Conservation (phyloP, 768 basidiomycete genomes). For the Russula dissimulans region DNA sequence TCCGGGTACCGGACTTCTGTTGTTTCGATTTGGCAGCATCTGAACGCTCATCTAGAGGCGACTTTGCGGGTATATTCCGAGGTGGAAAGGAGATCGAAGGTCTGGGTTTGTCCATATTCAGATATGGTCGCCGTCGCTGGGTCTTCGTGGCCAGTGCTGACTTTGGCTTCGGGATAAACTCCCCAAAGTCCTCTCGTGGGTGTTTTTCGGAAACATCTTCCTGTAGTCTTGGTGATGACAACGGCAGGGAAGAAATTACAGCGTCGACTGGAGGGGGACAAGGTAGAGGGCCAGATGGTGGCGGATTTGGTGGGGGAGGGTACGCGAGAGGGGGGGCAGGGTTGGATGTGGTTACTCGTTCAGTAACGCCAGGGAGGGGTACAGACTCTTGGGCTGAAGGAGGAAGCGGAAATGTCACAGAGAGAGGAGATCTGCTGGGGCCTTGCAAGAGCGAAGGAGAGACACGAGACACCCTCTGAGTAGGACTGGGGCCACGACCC, state of each 20-base stretch:
- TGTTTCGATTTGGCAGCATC: neutral
- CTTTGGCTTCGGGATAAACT: neutral
- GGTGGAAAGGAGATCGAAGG: neutral
- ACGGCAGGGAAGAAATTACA: neutral
- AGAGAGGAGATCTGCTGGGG: constrained; percentile 6
- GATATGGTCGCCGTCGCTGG: neutral
- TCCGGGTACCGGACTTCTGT: neutral
- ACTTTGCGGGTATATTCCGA: neutral
- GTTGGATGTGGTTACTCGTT: constrained; percentile 1
- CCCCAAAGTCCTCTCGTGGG: neutral
- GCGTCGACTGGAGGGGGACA: neutral
- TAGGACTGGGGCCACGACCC: neutral
- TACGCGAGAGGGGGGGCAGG: constrained; percentile 8
- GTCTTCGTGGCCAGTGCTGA: neutral
- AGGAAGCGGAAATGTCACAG: constrained; percentile 16
- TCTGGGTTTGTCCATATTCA: neutral
- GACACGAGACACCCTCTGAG: neutral
- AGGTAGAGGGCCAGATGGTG: constrained; percentile 8
- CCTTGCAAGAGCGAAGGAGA: neutral
- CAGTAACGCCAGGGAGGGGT: constrained; percentile 6
- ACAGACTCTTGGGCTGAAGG: neutral
- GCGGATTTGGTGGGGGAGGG: constrained; percentile 10
- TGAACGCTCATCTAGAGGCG: neutral
- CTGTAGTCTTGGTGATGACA: neutral
- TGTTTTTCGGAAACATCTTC: neutral